Percentiles rank a stretch among this genome's conserved stretches.
These are phyloP conservation scores for Eucommia ulmoides DNA, from an alignment of 257 asterid species.

Conservation along the genomic window DNA sequence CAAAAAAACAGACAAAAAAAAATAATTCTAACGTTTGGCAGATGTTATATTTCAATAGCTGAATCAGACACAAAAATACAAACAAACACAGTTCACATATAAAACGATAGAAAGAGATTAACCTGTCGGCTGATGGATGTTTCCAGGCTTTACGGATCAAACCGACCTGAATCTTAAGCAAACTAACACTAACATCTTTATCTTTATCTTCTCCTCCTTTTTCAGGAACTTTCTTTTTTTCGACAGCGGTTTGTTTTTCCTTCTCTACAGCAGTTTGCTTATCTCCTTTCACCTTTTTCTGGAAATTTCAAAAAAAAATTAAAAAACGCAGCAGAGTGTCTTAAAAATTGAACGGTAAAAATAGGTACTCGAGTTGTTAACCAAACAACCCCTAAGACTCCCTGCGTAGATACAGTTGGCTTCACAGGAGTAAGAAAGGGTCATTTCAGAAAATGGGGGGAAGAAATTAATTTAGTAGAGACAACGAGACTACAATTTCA, in stretches of 20 bases:
- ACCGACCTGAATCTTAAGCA: constrained; percentile 89
- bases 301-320: constrained; percentile 10
- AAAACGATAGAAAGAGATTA: too few species aligned
- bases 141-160: constrained; percentile 72
- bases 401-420: too few species aligned
- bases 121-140: constrained; percentile 99
- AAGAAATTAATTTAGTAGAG: too few species aligned
- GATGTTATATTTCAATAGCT: too few species aligned
- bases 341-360: background rate
- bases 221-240: constrained; percentile 48
- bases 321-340: background rate
- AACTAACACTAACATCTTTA: constrained; percentile 56
- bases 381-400: background rate
- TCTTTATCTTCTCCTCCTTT: constrained; percentile 51
- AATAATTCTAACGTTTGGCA: too few species aligned
- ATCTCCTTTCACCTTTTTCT: constrained; percentile 40
- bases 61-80: too few species aligned
- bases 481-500: background rate
- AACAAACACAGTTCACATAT: too few species aligned
- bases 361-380: background rate
- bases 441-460: too few species aligned
- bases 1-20: too few species aligned
- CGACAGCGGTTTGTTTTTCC: constrained; percentile 34
- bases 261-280: constrained; percentile 38
- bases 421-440: too few species aligned